A percentile compares a stretch with the other conserved stretches of the same genome.
These are phyloP conservation scores for Eleusine indica DNA, from an alignment of 176 grass and related monocot species.

Conservation along the genomic window DNA sequence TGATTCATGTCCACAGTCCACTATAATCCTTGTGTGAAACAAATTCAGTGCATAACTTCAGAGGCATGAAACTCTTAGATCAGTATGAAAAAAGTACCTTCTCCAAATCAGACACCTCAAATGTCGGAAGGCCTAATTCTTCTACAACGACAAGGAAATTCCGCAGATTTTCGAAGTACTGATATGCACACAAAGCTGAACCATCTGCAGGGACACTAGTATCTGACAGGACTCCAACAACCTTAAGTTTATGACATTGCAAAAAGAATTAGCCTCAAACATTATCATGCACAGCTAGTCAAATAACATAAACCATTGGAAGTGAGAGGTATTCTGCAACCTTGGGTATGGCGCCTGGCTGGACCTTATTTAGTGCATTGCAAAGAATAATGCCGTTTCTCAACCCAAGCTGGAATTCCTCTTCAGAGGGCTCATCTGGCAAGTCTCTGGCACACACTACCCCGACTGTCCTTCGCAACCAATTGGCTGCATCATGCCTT, in stretches of 20 bases:
- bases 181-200: conserved; percentile 78
- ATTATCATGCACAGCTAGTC: background rate
- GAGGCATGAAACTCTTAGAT: conserved; percentile 10
- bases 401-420: conserved; percentile 75
- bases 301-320: conserved; percentile 6
- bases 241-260: conserved; percentile 47
- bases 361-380: conserved; percentile 83
- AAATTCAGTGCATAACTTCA: background rate
- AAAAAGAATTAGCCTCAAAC: conserved; percentile 18
- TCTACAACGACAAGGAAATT: conserved; percentile 75
- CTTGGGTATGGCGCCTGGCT: conserved; percentile 70
- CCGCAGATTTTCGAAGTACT: conserved; percentile 88
- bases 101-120: conserved; percentile 88
- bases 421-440: conserved; percentile 80
- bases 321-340: conserved; percentile 47
- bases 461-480: conserved; percentile 82
- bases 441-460: conserved; percentile 69
- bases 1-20: background rate
- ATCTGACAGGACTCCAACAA: conserved; percentile 67
- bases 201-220: conserved; percentile 61
- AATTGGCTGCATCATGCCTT: conserved; percentile 68
- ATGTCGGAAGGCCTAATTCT: conserved; percentile 76
- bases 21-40: conserved; percentile 5
- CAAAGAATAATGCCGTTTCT: conserved; percentile 91
- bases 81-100: conserved; percentile 52